A percentile compares a stretch with the other conserved stretches of the same genome.
phyloP scores from a whole-genome alignment of 306 rosid genomes.

The Pterocarpus macrocarpus region DNA sequence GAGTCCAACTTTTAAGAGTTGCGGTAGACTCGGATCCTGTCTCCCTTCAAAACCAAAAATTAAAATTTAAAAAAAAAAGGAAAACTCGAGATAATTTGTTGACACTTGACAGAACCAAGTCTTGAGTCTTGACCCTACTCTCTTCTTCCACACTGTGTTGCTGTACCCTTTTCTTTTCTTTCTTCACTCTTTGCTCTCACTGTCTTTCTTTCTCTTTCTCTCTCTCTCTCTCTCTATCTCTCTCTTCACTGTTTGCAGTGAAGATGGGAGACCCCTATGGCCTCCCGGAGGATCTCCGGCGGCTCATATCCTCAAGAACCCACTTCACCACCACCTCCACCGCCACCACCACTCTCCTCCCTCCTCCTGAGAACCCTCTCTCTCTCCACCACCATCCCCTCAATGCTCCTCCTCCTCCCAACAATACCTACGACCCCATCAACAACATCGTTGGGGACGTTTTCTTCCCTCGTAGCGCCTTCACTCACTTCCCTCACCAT shows the following conservation, averaged over 20 bases:
- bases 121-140: background rate
- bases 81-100: background rate
- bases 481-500: background rate
- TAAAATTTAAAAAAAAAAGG: background rate
- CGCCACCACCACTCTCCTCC: background rate
- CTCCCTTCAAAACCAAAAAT: conserved; percentile 29
- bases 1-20: conserved; percentile 55
- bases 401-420: conserved; percentile 21
- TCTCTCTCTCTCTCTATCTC: background rate
- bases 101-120: background rate
- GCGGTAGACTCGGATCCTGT: conserved; percentile 99
- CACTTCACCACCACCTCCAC: conserved; percentile 33
- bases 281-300: conserved; percentile 74
- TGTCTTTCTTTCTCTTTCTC: background rate
- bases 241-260: background rate
- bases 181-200: background rate
- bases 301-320: conserved; percentile 53
- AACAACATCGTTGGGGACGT: conserved; percentile 42
- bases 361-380: background rate
- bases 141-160: conserved; percentile 2
- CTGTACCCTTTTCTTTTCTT: conserved; percentile 5
- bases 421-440: conserved; percentile 47
- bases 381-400: conserved; percentile 18
- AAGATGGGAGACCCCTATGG: conserved; percentile 55
- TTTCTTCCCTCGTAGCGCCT: conserved; percentile 51